Base-by-base conservation (phyloP, 108 stramenopile species). In the Cyclostephanos invisitatus region DNA sequence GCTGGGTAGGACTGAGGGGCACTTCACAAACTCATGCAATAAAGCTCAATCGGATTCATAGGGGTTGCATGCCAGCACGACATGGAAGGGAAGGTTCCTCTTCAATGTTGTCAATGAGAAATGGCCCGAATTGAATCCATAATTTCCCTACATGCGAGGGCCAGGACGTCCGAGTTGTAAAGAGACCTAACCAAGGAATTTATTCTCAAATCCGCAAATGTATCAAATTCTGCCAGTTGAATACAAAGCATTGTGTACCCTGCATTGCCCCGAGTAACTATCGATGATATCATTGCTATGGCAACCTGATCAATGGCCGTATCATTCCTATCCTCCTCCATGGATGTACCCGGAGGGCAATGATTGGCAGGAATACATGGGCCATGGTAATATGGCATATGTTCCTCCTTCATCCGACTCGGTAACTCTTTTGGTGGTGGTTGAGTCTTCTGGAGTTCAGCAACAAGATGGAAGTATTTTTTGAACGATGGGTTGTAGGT, bases 101-200 rank as follows among this genome's bases (percentile, higher is more conserved):
- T n/a, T 50, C 10, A 11, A 6, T 3, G 38, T 62, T 29, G 32
- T 18, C 36, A 11, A 62, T 7, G 5, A 2, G 38, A 62, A 53
- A 55, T 68, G 67, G 27, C 67, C 67, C 29, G 11, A 28, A 35
- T 51, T 51, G 35, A 68, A 68, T 8, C 67, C 27, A 37, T 68
- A 68, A 7, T 21, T 38, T 37, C 28, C 27, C 51, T 49, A 22
- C 35, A 15, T 8, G 67, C 29, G 7, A 32, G 25, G 3, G 22
- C 7, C 7, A 17, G 29, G 36, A 68, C 3, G 5, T 68, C 47
- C 29, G 27, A 2, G 28, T 37, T 53, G 29, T 37, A 54, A 8
- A 55, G 5, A 7, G 5, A 36, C 7, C 36, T 3, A 36, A 36
- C 36, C 36, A 7, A 36, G 5, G 5, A 7, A 7, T 6, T 6